Percentiles rank a stretch among this genome's conserved stretches.
These are phyloP conservation scores for Cyclocybe aegerita DNA, from an alignment of 768 basidiomycete genomes.

Conservation along the genomic window DNA sequence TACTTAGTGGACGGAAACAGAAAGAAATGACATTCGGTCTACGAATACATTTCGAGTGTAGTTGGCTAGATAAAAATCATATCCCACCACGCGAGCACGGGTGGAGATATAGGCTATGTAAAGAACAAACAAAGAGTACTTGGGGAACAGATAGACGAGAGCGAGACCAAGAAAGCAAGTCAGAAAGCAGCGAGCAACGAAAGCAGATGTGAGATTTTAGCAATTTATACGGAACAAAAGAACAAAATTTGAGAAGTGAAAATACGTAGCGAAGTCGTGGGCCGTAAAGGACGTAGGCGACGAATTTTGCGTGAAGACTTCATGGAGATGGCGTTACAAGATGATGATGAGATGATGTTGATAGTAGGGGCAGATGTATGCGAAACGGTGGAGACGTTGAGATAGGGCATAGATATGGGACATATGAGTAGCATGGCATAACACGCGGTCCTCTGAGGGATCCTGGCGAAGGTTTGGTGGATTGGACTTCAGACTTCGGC, in stretches of 20 bases:
- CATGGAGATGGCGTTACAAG: slow-evolving; percentile 1
- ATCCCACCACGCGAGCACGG: background rate
- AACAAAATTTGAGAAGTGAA: background rate
- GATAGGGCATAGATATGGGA: too few relatives aligned
- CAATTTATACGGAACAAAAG: slow-evolving; percentile 1
- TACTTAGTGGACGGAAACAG: background rate
- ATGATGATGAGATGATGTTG: background rate
- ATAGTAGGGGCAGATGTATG: background rate
- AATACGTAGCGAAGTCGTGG: slow-evolving; percentile 1
- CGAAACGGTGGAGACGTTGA: too few relatives aligned
- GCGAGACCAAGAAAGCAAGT: slow-evolving; percentile 3
- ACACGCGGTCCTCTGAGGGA: too few relatives aligned
- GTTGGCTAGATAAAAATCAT: background rate
- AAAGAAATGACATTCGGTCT: slow-evolving; percentile 4
- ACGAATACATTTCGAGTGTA: slow-evolving; percentile 6
- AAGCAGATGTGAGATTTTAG: background rate
- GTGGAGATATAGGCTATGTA: background rate
- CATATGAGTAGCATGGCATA: too few relatives aligned
- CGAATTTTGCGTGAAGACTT: background rate
- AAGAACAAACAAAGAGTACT: background rate
- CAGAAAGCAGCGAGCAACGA: background rate
- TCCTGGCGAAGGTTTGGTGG: background rate
- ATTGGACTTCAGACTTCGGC: background rate
- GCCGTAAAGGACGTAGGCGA: background rate
- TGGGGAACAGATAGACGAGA: background rate